Conservation (phyloP, 495 filamentous ascomycete species). For the Entonaema liquescens region DNA sequence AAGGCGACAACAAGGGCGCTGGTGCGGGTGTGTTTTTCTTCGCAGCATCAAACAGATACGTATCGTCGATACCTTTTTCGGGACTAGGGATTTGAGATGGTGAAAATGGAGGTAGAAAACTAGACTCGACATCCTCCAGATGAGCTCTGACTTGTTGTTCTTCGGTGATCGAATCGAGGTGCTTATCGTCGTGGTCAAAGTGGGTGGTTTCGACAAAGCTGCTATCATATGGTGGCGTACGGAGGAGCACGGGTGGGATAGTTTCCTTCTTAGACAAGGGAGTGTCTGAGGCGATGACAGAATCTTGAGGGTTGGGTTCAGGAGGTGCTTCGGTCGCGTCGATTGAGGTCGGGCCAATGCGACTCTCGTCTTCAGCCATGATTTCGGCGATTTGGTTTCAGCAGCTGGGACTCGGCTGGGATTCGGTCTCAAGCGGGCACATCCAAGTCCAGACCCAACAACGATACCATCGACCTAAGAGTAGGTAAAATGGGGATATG, state of each 20-base stretch:
- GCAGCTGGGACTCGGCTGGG: slow-evolving; percentile 10
- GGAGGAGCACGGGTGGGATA: slow-evolving; percentile 10
- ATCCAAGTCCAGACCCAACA: slow-evolving; percentile 5
- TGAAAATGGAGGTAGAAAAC: slow-evolving; percentile 71
- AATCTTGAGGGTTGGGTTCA: neutral
- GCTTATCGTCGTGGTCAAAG: slow-evolving; percentile 48
- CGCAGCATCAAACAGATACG: slow-evolving; percentile 67
- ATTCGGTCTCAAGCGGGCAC: slow-evolving; percentile 5
- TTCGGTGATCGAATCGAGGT: slow-evolving; percentile 56
- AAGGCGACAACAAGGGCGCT: slow-evolving; percentile 14
- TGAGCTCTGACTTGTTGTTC: slow-evolving; percentile 60
- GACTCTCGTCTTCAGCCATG: slow-evolving; percentile 46
- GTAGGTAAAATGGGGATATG: slow-evolving; percentile 40
- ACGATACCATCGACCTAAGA: slow-evolving; percentile 29
- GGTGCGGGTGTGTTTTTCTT: slow-evolving; percentile 36
- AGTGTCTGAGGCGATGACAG: slow-evolving; percentile 3
- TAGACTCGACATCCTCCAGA: slow-evolving; percentile 88
- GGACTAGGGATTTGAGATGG: slow-evolving; percentile 52
- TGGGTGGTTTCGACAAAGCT: slow-evolving; percentile 56
- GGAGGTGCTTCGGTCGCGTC: slow-evolving; percentile 12
- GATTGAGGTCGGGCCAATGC: slow-evolving; percentile 15
- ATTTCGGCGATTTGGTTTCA: slow-evolving; percentile 18
- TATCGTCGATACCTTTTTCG: slow-evolving; percentile 65
- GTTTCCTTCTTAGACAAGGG: slow-evolving; percentile 32
- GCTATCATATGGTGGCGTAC: slow-evolving; percentile 43